Base-by-base conservation (phyloP, 192 early-diverging fungal species). In the Rhizophagus clarus region DNA sequence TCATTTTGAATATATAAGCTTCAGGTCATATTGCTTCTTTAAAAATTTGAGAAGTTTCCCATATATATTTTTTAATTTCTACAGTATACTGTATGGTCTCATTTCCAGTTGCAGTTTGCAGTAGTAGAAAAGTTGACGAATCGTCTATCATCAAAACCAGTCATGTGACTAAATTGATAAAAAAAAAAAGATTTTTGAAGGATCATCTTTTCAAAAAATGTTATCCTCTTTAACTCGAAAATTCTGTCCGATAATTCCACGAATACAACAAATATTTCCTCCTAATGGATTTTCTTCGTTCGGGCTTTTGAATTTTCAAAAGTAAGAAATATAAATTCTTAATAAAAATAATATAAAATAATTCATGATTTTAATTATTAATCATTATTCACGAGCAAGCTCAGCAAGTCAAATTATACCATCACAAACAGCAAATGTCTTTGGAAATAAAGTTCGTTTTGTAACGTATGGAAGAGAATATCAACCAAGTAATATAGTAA, bases 401-500 rank as follows among this genome's bases (percentile, higher is more conserved):
- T 69, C 37, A 0, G 0, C 34, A 69, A 31, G 32, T 69, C 32
- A 22, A 69, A 34, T 31, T 69, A 34, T 34, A 37, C 67, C 32
- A 34, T 31, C 32, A 69, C 67, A 69, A 69, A n/a, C 67, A n/a
- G n/a, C 70, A 47, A 49, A n/a, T 47, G 49, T 72, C 24, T 72
- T 47, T 11, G 42, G 42, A 45, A 28, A 14, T 10, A 93, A 93
- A 79, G 87, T 89, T 62, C 95, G 97, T 61, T 95, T 90, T 82
- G 89, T 88, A 32, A 93, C 95, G 4, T 97, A 91, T 80, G 98
- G 98, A 68, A 91, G 93, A 79, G 94, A 94, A 75, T 99, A 97
- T 85, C 97, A 97, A 85, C 98, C 98, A 14, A 94, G 91, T 79
- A 95, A 94, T 71, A 80, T 96, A 15, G 94, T 94, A 70, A 92